Percentiles rank a stretch among this genome's conserved stretches.
phyloP scores from a whole-genome alignment of 371 early-diverging fungal genomes.

The Lichtheimia ornata region DNA sequence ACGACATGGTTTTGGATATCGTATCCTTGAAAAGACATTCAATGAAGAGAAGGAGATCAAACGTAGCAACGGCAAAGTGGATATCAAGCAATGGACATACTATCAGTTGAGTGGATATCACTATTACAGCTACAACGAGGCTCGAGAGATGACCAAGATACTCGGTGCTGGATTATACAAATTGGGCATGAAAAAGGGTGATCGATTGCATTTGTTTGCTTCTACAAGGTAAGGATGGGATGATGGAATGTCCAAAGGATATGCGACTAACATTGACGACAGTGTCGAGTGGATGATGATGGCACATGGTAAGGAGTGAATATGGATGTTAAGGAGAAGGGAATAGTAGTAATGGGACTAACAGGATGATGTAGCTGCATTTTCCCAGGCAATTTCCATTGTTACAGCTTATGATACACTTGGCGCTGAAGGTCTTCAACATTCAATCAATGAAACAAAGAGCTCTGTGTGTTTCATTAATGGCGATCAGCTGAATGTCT shows the following conservation, averaged over 20 bases:
- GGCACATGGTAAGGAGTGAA: conserved; percentile 40
- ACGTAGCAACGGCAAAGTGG: conserved; percentile 60
- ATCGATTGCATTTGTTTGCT: conserved; percentile 73
- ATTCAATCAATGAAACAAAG: conserved; percentile 68
- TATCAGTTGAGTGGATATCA: conserved; percentile 70
- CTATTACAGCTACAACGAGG: conserved; percentile 72
- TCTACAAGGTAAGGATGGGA: conserved; percentile 63
- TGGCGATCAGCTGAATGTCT: conserved; percentile 63
- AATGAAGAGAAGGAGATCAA: conserved; percentile 77
- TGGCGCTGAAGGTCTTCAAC: conserved; percentile 71
- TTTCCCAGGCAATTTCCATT: conserved; percentile 63
- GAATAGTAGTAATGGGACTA: not conserved
- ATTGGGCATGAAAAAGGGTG: conserved; percentile 62
- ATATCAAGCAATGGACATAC: conserved; percentile 80
- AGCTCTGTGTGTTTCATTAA: conserved; percentile 67
- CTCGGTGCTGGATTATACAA: conserved; percentile 70
- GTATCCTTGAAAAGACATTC: conserved; percentile 62
- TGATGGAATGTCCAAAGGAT: not conserved
- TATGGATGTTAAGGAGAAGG: not conserved
- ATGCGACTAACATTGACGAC: conserved; percentile 1
- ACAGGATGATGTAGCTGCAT: conserved; percentile 43
- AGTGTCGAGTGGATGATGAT: conserved; percentile 76
- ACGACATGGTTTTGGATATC: conserved; percentile 67
- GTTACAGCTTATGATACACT: conserved; percentile 86
- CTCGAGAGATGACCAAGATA: conserved; percentile 35